Evolutionary conservation across 192 early-diverging fungal genomes (phyloP), one percentile per base, ranked within the genome.

Genomic region (Thamnidium elegans): DNA sequence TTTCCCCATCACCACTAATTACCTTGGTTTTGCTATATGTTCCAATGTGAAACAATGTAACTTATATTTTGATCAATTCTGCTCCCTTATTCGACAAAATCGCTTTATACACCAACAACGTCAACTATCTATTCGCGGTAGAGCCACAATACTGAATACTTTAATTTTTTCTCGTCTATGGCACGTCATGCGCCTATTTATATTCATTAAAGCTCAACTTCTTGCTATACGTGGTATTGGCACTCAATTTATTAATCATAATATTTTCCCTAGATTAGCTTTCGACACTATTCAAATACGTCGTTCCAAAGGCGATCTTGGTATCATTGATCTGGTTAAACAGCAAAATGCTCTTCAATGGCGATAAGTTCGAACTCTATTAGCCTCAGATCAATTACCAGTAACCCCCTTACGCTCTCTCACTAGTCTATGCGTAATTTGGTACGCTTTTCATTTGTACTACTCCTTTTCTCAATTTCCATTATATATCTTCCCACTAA

Each of bases 171-270:
- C 62, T 23, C 14, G 19, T 0, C 34, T 63, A 17, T 63, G 62
- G 62, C 62, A 63, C 42, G 62, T 63, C 15, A 10, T 63, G 3
- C 62, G 62, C 7, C 14, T 63, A 3, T n/a, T 44, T 4, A 15
- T 36, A 32, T 13, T 42, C 13, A 44, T 45, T 19, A 8, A n/a
- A 15, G 4, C 30, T 11, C 32, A 32, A 8, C n/a, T 56, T 11
- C 14, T 8, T 0, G 15, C 11, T 11, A 8, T 56, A 8, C 6
- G 34, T 3, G 21, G 26, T 7, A 56, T 34, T 7, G 32, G 21
- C 9, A n/a, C 26, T 3, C 15, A 10, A 10, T 56, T 56, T 36
- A 14, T 56, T 32, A 30, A n/a, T 8, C 30, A 36, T 0, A 39
- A 9, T 39, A 9, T 39, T 39, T 39, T 39, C 36, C 36, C 36